Evolutionary conservation across 2,329 filamentous ascomycete genomes (phyloP).

Genomic region (Beauveria caledonica): DNA sequence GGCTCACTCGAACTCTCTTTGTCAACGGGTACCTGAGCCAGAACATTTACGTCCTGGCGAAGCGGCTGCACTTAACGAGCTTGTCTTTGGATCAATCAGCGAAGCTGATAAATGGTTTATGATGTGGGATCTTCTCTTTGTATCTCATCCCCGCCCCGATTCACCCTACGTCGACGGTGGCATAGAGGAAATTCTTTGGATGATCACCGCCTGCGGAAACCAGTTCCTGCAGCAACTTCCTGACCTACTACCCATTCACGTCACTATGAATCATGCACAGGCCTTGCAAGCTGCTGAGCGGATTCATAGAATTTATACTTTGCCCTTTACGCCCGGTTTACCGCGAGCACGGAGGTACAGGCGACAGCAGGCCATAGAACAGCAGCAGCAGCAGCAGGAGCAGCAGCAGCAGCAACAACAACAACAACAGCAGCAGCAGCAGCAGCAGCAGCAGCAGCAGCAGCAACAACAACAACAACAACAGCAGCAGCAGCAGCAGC

Average conservation of each 20-base stretch:
- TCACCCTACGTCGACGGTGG: neutral
- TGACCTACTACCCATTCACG: neutral
- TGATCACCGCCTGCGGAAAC: neutral
- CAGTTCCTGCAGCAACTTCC: neutral
- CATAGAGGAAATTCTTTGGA: neutral
- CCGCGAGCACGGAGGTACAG: neutral
- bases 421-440: neutral
- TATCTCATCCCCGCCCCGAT: neutral
- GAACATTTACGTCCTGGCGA: neutral
- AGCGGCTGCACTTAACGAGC: neutral
- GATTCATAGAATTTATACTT: neutral
- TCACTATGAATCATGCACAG: neutral
- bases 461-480: neutral
- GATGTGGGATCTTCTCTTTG: constrained; percentile 8
- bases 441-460: neutral
- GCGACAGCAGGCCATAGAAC: neutral
- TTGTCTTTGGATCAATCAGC: neutral
- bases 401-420: neutral
- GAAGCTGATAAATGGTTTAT: constrained; percentile 1
- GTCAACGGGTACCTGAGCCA: neutral
- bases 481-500: neutral
- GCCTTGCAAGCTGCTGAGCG: neutral
- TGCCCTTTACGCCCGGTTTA: neutral
- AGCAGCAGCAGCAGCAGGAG: neutral
- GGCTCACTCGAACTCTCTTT: neutral